Evolutionary conservation across 2,329 filamentous ascomycete species (phyloP).

Genomic region (Thelonectria rubi): DNA sequence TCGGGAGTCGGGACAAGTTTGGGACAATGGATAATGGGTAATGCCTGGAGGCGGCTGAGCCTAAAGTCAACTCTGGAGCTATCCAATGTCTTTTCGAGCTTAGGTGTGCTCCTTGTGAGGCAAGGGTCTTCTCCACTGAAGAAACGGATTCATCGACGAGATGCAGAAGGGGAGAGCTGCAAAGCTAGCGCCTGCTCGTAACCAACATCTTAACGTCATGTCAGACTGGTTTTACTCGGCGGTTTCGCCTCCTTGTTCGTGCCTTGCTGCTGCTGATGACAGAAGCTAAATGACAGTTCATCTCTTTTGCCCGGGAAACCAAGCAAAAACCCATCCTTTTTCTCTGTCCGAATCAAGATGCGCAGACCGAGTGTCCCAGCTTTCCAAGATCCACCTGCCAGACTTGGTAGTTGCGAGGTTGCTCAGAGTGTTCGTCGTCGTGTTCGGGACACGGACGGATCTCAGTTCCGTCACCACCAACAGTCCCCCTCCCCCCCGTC

Average conservation of each 20-base stretch:
- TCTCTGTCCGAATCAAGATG: neutral
- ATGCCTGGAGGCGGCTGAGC: conserved; percentile 7
- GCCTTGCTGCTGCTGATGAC: too few relatives aligned
- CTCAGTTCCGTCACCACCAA: neutral
- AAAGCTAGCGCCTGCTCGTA: too few relatives aligned
- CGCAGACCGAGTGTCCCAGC: neutral
- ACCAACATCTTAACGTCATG: too few relatives aligned
- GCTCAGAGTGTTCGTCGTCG: conserved; percentile 8
- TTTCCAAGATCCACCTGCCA: conserved; percentile 9
- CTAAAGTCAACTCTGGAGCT: neutral
- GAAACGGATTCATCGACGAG: too few relatives aligned
- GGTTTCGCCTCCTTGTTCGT: too few relatives aligned
- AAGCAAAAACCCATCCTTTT: neutral
- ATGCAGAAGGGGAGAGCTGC: too few relatives aligned
- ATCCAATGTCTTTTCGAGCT: too few relatives aligned
- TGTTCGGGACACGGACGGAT: conserved; percentile 11
- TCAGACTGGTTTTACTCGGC: too few relatives aligned
- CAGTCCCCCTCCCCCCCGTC: neutral
- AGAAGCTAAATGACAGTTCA: neutral
- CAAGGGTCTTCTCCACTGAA: too few relatives aligned
- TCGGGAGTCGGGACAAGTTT: too few relatives aligned
- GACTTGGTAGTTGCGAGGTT: conserved; percentile 10
- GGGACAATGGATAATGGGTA: too few relatives aligned
- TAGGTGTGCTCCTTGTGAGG: too few relatives aligned
- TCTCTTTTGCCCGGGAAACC: conserved; percentile 23